Conservation (phyloP, 2,329 filamentous ascomycete species). For the Beauveria caledonica region DNA sequence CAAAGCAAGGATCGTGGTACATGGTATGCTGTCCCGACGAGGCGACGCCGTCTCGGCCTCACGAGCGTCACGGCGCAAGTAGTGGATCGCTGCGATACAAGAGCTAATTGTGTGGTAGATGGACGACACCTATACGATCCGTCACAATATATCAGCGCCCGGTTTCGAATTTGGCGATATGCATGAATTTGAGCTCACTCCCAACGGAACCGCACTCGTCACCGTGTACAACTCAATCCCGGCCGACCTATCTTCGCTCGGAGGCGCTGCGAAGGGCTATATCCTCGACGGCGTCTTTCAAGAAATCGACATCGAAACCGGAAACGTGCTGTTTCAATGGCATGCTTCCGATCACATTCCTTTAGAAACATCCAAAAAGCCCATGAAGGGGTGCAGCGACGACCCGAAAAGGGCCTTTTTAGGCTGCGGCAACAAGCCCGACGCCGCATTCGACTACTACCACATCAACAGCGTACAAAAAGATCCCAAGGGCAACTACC, state of each 20-base stretch:
- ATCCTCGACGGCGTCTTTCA: slow-evolving; percentile 22
- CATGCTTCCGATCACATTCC: slow-evolving; percentile 19
- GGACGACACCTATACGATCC: slow-evolving; percentile 10
- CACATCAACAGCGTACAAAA: slow-evolving; percentile 49
- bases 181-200: slow-evolving; percentile 30
- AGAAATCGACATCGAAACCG: slow-evolving; percentile 40
- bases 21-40: slow-evolving; percentile 26
- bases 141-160: slow-evolving; percentile 1
- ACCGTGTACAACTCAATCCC: slow-evolving; percentile 28
- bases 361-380: not conserved
- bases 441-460: slow-evolving; percentile 41
- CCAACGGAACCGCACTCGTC: slow-evolving; percentile 28
- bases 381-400: slow-evolving; percentile 9
- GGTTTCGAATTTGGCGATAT: slow-evolving; percentile 24
- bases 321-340: slow-evolving; percentile 39
- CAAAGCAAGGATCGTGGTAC: slow-evolving; percentile 35
- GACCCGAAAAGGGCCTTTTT: slow-evolving; percentile 9
- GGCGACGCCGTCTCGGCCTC: not conserved
- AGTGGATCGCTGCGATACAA: not conserved
- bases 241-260: slow-evolving; percentile 26
- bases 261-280: slow-evolving; percentile 16
- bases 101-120: not conserved
- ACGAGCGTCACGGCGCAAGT: not conserved
- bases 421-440: slow-evolving; percentile 17
- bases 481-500: slow-evolving; percentile 37